phyloP scores from a whole-genome alignment of 2,329 filamentous ascomycete genomes.

The Trichophyton simii region DNA sequence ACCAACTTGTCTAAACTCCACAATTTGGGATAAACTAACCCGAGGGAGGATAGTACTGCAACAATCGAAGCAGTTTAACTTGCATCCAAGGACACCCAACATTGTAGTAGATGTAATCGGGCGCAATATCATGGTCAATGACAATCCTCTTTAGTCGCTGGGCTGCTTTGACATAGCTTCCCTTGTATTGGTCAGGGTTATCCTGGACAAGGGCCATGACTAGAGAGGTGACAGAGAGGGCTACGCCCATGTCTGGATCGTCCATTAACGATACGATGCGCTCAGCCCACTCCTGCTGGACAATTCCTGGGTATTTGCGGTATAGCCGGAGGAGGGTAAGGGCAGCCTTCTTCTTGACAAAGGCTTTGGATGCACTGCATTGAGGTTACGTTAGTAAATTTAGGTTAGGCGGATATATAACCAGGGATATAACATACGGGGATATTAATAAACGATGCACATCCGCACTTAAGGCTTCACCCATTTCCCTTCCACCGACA shows the following conservation, averaged over 20 bases:
- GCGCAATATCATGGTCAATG: constrained; percentile 75
- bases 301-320: constrained; percentile 84
- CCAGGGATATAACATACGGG: constrained; percentile 49
- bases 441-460: constrained; percentile 91
- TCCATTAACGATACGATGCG: constrained; percentile 99
- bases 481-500: constrained; percentile 92
- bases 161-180: constrained; percentile 86
- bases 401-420: neutral
- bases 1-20: neutral
- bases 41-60: constrained; percentile 94
- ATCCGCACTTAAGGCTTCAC: constrained; percentile 79
- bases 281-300: constrained; percentile 94
- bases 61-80: constrained; percentile 77
- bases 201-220: constrained; percentile 93
- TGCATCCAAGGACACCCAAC: constrained; percentile 99
- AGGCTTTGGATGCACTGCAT: constrained; percentile 68
- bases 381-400: neutral
- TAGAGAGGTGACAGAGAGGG: constrained; percentile 85
- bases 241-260: constrained; percentile 84
- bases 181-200: constrained; percentile 84
- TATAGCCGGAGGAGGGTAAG: constrained; percentile 86
- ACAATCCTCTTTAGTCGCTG: constrained; percentile 79
- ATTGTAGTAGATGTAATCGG: constrained; percentile 96
- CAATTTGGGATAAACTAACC: constrained; percentile 40
- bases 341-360: constrained; percentile 98